Evolutionary conservation across 169 alveolate species (phyloP), one percentile per base, ranked within the genome.

Genomic region (Plasmodium fragile): DNA sequence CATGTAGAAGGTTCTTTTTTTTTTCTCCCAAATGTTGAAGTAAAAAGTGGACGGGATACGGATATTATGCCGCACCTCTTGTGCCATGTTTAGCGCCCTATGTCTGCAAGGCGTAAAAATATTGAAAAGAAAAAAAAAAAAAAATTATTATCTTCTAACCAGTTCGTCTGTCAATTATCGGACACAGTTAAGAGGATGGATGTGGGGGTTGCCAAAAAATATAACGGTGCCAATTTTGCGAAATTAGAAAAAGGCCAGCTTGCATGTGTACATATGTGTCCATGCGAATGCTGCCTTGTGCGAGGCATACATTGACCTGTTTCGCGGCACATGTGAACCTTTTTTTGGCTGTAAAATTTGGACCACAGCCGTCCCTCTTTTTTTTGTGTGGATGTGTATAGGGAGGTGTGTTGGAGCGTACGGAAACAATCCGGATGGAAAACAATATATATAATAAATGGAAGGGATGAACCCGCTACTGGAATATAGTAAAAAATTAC

Each of bases 381-480:
- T 65, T 65, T 59, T 65, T 65, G 18, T 1, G 59, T 65, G n/a
- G 75, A 28, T 25, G 75, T 28, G 36, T 65, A 65, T 65, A 65
- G 30, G 36, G 75, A 65, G 36, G 36, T 65, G 36, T 39, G 7
- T 39, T 4, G 39, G 11, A 65, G n/a, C 30, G n/a, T 65, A 65
- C 8, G 5, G n/a, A 10, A 53, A 30, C 41, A 52, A 80, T 22
- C 59, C 65, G 41, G 22, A 81, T 53, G 52, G 7, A 34, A 45
- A 49, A 65, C n/a, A 59, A 11, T 4, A 49, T 22, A 34, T 1
- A 80, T 13, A 25, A 52, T n/a, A 78, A 36, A 43, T 39, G 22
- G 32, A 28, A 82, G 43, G 49, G 55, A 82, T 82, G 92, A 82
- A 82, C 70, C 71, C 92, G 11, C 65, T 65, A 65, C 8, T 82